Conservation (phyloP, 2,329 filamentous ascomycete species). For the Massarina eburnea region DNA sequence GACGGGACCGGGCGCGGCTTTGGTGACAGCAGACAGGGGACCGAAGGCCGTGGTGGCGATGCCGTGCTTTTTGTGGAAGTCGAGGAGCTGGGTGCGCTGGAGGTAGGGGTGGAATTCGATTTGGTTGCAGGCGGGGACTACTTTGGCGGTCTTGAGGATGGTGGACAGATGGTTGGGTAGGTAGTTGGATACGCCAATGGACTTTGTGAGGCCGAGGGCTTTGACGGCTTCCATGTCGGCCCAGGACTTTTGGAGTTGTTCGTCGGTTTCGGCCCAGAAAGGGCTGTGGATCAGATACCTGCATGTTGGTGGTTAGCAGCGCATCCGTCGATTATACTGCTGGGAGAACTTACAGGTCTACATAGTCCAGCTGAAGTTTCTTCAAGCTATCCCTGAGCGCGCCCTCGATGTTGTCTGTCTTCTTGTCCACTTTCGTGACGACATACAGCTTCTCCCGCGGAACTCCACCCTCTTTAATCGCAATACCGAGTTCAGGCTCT, state of each 20-base stretch:
- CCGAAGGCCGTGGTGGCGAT: constrained; percentile 53
- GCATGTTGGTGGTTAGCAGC: not conserved
- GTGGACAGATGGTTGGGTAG: constrained; percentile 57
- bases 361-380: constrained; percentile 62
- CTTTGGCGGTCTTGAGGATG: constrained; percentile 55
- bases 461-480: constrained; percentile 49
- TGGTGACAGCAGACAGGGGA: constrained; percentile 55
- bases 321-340: not conserved
- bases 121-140: constrained; percentile 66
- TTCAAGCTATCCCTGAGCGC: constrained; percentile 59
- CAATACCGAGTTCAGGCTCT: constrained; percentile 52
- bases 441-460: constrained; percentile 51
- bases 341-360: constrained; percentile 57
- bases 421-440: constrained; percentile 59
- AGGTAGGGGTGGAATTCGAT: constrained; percentile 71
- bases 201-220: constrained; percentile 58
- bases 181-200: constrained; percentile 65
- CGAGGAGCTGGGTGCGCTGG: constrained; percentile 60
- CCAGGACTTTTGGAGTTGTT: constrained; percentile 61
- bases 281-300: constrained; percentile 65
- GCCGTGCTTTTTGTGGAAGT: constrained; percentile 53
- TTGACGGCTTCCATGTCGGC: constrained; percentile 61
- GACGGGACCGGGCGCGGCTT: constrained; percentile 57
- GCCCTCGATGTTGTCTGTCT: constrained; percentile 57
- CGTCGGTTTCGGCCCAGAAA: constrained; percentile 58